Conservation (phyloP, 192 early-diverging fungal genomes). For the Cetraspora pellucida region DNA sequence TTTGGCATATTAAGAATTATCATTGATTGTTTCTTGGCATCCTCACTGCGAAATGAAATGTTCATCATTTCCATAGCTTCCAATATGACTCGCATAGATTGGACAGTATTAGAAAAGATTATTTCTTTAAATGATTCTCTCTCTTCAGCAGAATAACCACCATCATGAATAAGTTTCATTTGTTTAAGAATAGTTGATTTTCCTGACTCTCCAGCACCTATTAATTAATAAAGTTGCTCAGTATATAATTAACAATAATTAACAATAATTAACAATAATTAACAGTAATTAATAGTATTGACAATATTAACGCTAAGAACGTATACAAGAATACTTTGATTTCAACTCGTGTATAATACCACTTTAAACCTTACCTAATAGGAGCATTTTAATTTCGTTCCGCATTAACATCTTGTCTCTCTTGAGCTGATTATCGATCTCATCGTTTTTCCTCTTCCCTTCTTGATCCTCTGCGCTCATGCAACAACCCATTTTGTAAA, state of each 20-base stretch:
- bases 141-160: conserved; percentile 89
- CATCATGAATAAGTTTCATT: conserved; percentile 97
- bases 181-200: conserved; percentile 98
- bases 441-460: conserved; percentile 81
- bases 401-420: conserved; percentile 77
- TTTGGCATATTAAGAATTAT: conserved; percentile 80
- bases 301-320: not conserved
- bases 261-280: not conserved
- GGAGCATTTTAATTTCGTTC: conserved; percentile 96
- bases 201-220: conserved; percentile 95
- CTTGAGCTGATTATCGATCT: conserved; percentile 88
- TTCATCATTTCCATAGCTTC: conserved; percentile 92
- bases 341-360: not conserved
- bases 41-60: conserved; percentile 67
- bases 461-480: conserved; percentile 84
- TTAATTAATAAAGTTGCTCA: not conserved
- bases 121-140: conserved; percentile 93
- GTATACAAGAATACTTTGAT: not conserved
- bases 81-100: conserved; percentile 94
- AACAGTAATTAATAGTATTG: not conserved
- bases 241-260: not conserved
- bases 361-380: conserved; percentile 65
- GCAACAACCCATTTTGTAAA: conserved; percentile 81
- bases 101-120: conserved; percentile 93
- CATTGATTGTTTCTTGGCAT: conserved; percentile 69